Evolutionary conservation across 768 basidiomycete genomes (phyloP), one percentile per base, ranked within the genome.

Genomic region (Suillus spraguei): DNA sequence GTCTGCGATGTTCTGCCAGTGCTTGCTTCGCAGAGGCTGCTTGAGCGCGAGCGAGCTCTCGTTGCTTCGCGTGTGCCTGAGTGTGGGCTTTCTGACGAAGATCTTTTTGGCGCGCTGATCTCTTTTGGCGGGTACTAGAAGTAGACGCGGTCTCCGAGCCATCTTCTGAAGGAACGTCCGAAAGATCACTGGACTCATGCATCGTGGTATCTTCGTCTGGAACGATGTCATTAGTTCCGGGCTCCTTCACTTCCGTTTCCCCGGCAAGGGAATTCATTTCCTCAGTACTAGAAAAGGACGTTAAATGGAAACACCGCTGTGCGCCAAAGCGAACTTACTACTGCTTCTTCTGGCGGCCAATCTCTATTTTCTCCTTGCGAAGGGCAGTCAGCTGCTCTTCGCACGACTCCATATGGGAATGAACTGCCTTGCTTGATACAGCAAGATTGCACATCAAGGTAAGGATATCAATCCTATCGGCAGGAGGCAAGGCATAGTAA

Each of bases 321-420:
- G 54, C 22, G 55, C 33, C 20, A 49, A 61, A 60, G 59, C 53
- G 22, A 10, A 85, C 95, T 79, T 74, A 97, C 96, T 88, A 83
- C 72, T 90, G 88, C 76, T 94, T 96, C 78, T 91, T 91, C 70
- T 89, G 81, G 64, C 96, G 85, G 77, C 97, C 97, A 65, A 95
- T 87, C 66, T 99, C 97, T 38, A 96, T 95, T 75, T 96, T 92
- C 75, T 97, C 94, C 77, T 99, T 99, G 66, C 97, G 80, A 39
- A 97, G 80, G 33, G 95, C 93, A 10, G 97, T 99, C 65, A 99
- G 76, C 66, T 91, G 89, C 68, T 91, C 86, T 71, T 96, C 95
- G 69, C 92, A 94, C 52, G 87, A 84, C 70, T 99, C 97, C 86
- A 99, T 91, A 69, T 94, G 92, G 6, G 83, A 77, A 71, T 95